Base-by-base conservation (phyloP, 768 basidiomycete species). In the Kwoniella shandongensis region DNA sequence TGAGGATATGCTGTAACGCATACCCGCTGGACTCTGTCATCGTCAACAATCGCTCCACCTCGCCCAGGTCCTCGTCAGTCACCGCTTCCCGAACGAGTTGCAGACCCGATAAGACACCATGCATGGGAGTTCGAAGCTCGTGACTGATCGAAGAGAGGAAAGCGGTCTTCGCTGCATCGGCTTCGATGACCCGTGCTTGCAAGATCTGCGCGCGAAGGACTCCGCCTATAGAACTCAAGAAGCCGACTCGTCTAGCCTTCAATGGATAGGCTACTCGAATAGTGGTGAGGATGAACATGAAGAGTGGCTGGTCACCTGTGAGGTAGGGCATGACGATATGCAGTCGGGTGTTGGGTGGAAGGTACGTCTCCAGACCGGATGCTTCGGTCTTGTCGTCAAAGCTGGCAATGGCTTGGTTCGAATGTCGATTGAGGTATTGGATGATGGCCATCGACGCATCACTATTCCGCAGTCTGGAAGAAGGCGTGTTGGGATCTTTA, bases 81-180 rank as follows among this genome's bases (percentile, higher is more conserved):
- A 57, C 36, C 2, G 67, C 54, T 15, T 51, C 40, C n/a, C 51
- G 55, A 4, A 71, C 46, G 8, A 75, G 51, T 36, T 68, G 45
- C 13, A 75, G 51, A 15, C 66, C 65, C 3, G 62, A 50, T 22
- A 68, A 44, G 23, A 75, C 40, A 1, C 69, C 64, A 56, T 73
- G 69, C 58, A 75, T 53, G 0, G 73, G 73, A 1, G 67, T 69
- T 10, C 73, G 55, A 4, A 75, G 56, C 22, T 72, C 73, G 51
- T 74, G 73, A 18, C 52, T 54, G 42, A 74, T 69, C 6, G 63
- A 67, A 1, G 66, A 67, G 12, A 74, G 49, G 42, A 74, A 72
- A 3, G 65, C 54, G 3, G 71, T 68, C 44, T 69, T 68, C 7
- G 63, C 63, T 5, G 59, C 56, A 29, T 74, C 73, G 7, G 64